Base-by-base conservation (phyloP, 495 filamentous ascomycete genomes). In the Cercophora scortea region DNA sequence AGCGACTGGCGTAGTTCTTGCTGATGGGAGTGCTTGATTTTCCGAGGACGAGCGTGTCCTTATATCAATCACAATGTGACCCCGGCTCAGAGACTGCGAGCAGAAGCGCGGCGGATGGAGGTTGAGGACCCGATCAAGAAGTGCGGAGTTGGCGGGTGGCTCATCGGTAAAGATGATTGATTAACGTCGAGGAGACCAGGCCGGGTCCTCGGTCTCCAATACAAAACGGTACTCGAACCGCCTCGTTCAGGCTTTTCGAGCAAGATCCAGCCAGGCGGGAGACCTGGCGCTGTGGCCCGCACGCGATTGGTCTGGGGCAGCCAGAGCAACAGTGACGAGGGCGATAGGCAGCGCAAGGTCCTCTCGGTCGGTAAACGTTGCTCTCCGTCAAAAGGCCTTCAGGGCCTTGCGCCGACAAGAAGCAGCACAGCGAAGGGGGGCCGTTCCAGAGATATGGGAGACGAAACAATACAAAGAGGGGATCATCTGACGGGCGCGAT, bases 81-180 rank as follows among this genome's bases (percentile, higher is more conserved):
- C 25, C 25, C 25, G 25, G 25, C 25, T 25, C 25, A 25, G 25
- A 2, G 25, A 25, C 25, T 25, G 25, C 25, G 25, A 25, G 5
- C 25, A 25, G 5, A 25, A 25, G 25, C 25, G 25, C 25, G 25
- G 25, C 25, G 25, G 25, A 5, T 25, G 25, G 38, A 11, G 1
- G 41, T 18, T 42, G 41, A 40, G 41, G 11, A 4, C 16, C 15
- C 7, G 41, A 17, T 17, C 36, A 42, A 25, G 39, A 50, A 10
- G 25, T 18, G 48, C 36, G 48, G 48, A 16, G 36, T 42, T 38
- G 48, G 48, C 48, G 42, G 32, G 48, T 50, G 38, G 48, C 39
- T 34, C 44, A 42, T 11, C 36, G 48, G 39, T 19, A 25, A 50
- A 25, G 25, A 25, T 25, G 25, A 25, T 25, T 25, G 25, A 25